Evolutionary conservation across 2,329 filamentous ascomycete genomes (phyloP), one percentile per base, ranked within the genome.

Genomic region (Apiospora hydei): DNA sequence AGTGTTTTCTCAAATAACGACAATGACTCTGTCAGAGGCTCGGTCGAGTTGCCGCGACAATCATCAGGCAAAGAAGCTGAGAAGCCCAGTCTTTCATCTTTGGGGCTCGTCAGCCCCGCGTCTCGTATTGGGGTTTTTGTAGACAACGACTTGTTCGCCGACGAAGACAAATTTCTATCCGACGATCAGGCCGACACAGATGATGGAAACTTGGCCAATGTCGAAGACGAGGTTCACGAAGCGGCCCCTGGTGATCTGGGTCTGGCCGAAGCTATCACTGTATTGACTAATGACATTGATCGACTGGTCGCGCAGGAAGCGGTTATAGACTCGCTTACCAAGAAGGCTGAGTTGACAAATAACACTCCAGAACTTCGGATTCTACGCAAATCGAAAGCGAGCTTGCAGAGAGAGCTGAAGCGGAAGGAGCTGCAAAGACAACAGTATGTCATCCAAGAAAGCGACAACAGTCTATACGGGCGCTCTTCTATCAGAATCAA

Each of bases 401-500:
- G 96, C 81, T 85, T 99, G 72, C 93, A 97, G 78, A 89, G 96
- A 75, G 96, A 99, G 81, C 95, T 98, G 71, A 90, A 94, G 71
- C 91, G 95, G 46, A 99, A 98, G 80, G 96, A 98, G 82, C 89
- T 99, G 78, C 96, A 99, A 81, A 90, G 95, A 70, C 96, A 98
- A 81, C 97, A 99, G 80, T 99, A 99, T 77, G 94, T 97, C 66
- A 91, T 98, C 10, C 96, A 99, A 82, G 96, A 99, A 82, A 98
- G 95, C 79, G 97, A 99, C 81, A 99, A 98, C 81, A 98, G 95
- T 81, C 86, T 99, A 34, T 98, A 97, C 78, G 96, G 96, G 2
- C 93, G 96, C 24, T 96, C 96, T 2, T 94, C 91, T 0, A 91
- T 98, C 77, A 93, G 90, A 77, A 98, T 99, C 80, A 96, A 96